Percentiles rank a stretch among this genome's conserved stretches.
Evolutionary conservation across 2,329 filamentous ascomycete species (phyloP).

Genomic region (Arthroderma sp.): DNA sequence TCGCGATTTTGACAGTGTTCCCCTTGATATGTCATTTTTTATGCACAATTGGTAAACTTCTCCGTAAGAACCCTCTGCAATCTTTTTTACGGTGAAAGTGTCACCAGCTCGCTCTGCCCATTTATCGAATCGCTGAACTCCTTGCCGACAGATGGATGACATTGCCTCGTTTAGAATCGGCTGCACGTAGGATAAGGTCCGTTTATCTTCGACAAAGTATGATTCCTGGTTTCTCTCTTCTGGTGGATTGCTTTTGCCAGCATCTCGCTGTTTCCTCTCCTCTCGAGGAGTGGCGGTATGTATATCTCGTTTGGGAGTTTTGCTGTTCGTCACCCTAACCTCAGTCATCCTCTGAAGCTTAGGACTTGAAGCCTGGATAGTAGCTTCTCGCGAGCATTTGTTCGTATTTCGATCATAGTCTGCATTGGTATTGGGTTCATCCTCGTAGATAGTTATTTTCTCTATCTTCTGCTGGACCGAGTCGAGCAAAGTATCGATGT

Average conservation of each 20-base stretch:
- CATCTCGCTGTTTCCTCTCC: background rate
- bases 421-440: no score
- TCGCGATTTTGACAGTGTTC: slow-evolving; percentile 24
- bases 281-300: background rate
- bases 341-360: background rate
- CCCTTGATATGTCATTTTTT: slow-evolving; percentile 23
- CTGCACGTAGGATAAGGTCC: slow-evolving; percentile 23
- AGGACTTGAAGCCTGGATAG: no score
- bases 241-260: slow-evolving; percentile 7
- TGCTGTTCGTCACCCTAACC: background rate
- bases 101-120: slow-evolving; percentile 27
- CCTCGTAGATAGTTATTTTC: background rate
- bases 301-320: background rate
- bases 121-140: slow-evolving; percentile 25
- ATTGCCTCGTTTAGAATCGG: slow-evolving; percentile 26
- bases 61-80: slow-evolving; percentile 53
- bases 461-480: background rate
- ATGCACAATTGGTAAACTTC: slow-evolving; percentile 48
- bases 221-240: slow-evolving; percentile 14
- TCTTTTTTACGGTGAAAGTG: slow-evolving; percentile 40
- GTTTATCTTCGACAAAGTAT: slow-evolving; percentile 24
- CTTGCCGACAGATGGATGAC: slow-evolving; percentile 22
- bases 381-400: no score
- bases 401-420: no score
- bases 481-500: slow-evolving; percentile 1